Base-by-base conservation (phyloP, 2,329 filamentous ascomycete species). In the Pseudonectria buxi region DNA sequence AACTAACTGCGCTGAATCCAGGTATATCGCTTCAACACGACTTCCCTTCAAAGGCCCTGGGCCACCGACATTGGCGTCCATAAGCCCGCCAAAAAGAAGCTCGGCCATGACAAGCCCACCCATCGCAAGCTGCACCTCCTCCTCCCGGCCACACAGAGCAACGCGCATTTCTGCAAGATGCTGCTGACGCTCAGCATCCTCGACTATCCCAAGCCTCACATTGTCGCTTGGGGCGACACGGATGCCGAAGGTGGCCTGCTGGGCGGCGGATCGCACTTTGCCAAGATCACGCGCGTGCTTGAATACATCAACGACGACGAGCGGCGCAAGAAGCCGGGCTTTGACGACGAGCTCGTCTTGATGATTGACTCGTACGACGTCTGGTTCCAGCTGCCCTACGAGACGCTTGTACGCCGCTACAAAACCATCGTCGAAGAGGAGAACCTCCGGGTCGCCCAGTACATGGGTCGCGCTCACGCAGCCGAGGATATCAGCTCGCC, bases 301-400 rank as follows among this genome's bases (percentile, higher is more conserved):
- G 46, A 49, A 11, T 58, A 48, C 24, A 41, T 59, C 14, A 50
- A 56, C 26, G 45, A 47, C 16, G 37, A 44, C 11, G 32, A 42
- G 24, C 37, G 46, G 2, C 40, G 41, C 7, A 38, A 36, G 14
- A 32, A 45, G 32, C 44, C 46, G 3, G 41, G 36, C 10, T 50
- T 49, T 14, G 53, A 56, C 2, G 37, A 56, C 13, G 54, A 59
- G 10, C 41, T 58, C 9, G 31, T 57, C 3, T 33, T 59, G 15
- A 48, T 59, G 24, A 37, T 58, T 3, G 57, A 59, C n/a, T 45
- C 50, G 10, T 57, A 57, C 31, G 56, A 59, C 24, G 43, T 56
- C 18, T 59, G 57, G 57, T 59, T 59, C 25, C 57, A 59, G 43
- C 47, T 59, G 1, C 55, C 55, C 2, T 18, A 41, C 18, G 49